Evolutionary conservation across 2,329 filamentous ascomycete genomes (phyloP), one percentile per base, ranked within the genome.

Genomic region (Epichloe hybrida): DNA sequence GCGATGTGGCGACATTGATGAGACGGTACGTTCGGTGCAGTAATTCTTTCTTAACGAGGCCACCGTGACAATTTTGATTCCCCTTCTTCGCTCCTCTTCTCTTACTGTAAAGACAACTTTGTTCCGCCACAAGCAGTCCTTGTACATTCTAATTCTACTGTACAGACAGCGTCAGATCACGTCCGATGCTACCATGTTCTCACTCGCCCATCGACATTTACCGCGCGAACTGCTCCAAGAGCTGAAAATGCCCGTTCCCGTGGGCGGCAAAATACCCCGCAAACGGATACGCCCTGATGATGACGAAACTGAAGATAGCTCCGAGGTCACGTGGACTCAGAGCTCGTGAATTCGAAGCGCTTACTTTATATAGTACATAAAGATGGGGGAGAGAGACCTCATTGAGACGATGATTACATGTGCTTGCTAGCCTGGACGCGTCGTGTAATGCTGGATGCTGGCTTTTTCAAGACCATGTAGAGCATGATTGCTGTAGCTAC

Each of bases 391-490:
- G 6, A 15, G 17, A 21, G n/a, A 31, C 15, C 23, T 21, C 20
- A 13, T 17, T 13, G 17, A 27, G n/a, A 13, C n/a, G 23, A 5
- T 1, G 11, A 38, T 40, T 76, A 88, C 84, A 86, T 89, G 54
- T 83, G 78, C 62, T 79, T 83, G 63, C 83, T 88, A 66, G 87
- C 80, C 51, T 86, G 80, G 53, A 95, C 81, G 55, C 88, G 81
- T 55, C 83, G 80, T 49, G 83, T 69, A 46, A 86, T 73, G 59
- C 87, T 81, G 27, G 83, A 81, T 9, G 88, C 76, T 13, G 89
- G 88, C 69, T 91, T 95, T 67, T 86, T 89, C 54, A 95, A 72
- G 38, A 98, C 82, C 86, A 97, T 90, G 78, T 85, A 95, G 63
- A 98, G 74, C 93, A 98, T 98, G 63, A 98, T 79, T 12, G 88